Base-by-base conservation (phyloP, 495 filamentous ascomycete genomes). In the Xylaria cubensis region DNA sequence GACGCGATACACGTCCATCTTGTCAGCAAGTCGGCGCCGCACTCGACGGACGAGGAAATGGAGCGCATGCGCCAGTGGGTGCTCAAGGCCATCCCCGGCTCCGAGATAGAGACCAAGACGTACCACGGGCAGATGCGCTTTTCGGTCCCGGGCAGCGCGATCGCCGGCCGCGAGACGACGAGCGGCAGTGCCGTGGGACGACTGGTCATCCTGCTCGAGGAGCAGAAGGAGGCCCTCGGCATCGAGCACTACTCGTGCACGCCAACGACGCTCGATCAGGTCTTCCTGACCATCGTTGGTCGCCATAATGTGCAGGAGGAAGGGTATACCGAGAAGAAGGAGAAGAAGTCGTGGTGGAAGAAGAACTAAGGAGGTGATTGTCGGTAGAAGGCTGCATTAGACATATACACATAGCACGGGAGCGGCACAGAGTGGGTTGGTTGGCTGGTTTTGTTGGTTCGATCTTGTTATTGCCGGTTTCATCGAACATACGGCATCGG, bases 51-150 rank as follows among this genome's bases (percentile, higher is more conserved):
- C 1, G 85, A 81, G n/a, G 91, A 93, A 69, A 93, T 94, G 84
- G 79, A 85, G 3, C 77, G 79, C 29, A 82, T 95, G 41, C 85
- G 88, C 71, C 24, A 58, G 0, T 97, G 92, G 91, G 86, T 95
- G 10, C 21, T 78, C 15, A 69, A 71, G 7, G 82, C 82, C 12
- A 89, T 94, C 70, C 82, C 84, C 0, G 86, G 85, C 4, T 91
- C 91, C 0, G 81, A 83, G 41, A 80, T 92, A 24, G 94, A 97
- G 78, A 86, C 89, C 12, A 88, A 91, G 76, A 90, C 87, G 15
- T 97, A 92, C 75, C 93, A 96, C 74, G 94, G 94, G 0, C 94
- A 97, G 77, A 81, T 97, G 76, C 83, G 92, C 7, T 97, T 95
- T 78, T 90, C 86, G 29, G 87, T 97, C 12, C 91, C 93, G 5